Conservation (phyloP, 768 basidiomycete genomes). For the Macrolepiota dolichaula region DNA sequence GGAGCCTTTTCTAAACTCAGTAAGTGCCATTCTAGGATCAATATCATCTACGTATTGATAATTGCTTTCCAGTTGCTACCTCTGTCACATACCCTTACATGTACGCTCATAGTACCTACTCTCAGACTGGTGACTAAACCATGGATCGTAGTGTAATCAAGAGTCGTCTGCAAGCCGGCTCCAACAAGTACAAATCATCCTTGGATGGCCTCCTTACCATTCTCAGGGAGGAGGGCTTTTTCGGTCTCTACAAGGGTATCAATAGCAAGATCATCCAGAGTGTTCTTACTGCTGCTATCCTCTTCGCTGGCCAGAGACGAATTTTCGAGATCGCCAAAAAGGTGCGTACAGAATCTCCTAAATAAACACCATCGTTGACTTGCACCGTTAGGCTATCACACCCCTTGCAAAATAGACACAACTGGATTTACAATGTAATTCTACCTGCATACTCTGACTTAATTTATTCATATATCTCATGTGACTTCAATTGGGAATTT, state of each 20-base stretch:
- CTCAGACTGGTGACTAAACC: neutral
- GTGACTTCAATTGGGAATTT: neutral
- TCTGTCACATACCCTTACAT: constrained; percentile 48
- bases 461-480: neutral
- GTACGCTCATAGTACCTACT: constrained; percentile 22
- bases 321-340: constrained; percentile 71
- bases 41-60: neutral
- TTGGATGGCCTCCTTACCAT: constrained; percentile 78
- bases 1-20: constrained; percentile 91
- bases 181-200: constrained; percentile 72
- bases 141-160: constrained; percentile 56
- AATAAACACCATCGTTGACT: too few relatives aligned
- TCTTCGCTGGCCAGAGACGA: constrained; percentile 87
- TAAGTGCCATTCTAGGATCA: constrained; percentile 27
- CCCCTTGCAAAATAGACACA: constrained; percentile 10
- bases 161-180: constrained; percentile 75
- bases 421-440: neutral
- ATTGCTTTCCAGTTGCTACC: constrained; percentile 38
- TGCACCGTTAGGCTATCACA: constrained; percentile 6
- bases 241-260: constrained; percentile 84
- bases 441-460: neutral
- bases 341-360: constrained; percentile 22
- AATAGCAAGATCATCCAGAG: constrained; percentile 88
- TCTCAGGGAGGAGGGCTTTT: constrained; percentile 72
- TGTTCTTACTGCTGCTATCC: constrained; percentile 89